These are phyloP conservation scores for Blastomyces silverae DNA, from an alignment of 2,329 filamentous ascomycete genomes.

Conservation along the genomic window DNA sequence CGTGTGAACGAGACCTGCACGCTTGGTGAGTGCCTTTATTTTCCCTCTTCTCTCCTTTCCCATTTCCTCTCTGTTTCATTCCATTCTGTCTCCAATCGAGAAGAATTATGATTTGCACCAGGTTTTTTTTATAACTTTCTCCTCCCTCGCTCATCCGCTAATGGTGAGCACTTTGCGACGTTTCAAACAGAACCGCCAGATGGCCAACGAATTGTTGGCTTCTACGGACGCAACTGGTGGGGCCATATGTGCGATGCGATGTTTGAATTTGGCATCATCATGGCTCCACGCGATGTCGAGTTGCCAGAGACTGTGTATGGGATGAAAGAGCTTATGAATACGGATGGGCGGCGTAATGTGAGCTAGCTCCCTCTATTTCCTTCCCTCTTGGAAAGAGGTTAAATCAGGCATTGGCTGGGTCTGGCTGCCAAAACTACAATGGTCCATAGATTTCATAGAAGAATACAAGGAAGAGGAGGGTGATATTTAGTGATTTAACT, in stretches of 20 bases:
- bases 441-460: neutral
- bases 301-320: conserved; percentile 40
- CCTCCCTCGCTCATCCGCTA: neutral
- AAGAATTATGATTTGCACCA: neutral
- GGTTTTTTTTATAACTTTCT: neutral
- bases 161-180: neutral
- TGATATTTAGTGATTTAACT: neutral
- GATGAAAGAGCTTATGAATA: conserved; percentile 35
- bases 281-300: conserved; percentile 34
- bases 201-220: conserved; percentile 43
- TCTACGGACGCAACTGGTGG: conserved; percentile 39
- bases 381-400: neutral
- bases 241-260: conserved; percentile 21
- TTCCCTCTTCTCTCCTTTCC: neutral
- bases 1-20: neutral
- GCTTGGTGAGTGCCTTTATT: conserved; percentile 10
- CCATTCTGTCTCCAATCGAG: neutral
- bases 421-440: neutral
- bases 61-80: neutral
- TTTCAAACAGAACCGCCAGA: conserved; percentile 23
- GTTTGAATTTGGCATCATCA: conserved; percentile 46
- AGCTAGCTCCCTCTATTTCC: neutral
- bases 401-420: neutral
- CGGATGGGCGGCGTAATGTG: conserved; percentile 7
- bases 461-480: neutral